Conservation (phyloP, 371 early-diverging fungal species). For the Dichotomocladium elegans region DNA sequence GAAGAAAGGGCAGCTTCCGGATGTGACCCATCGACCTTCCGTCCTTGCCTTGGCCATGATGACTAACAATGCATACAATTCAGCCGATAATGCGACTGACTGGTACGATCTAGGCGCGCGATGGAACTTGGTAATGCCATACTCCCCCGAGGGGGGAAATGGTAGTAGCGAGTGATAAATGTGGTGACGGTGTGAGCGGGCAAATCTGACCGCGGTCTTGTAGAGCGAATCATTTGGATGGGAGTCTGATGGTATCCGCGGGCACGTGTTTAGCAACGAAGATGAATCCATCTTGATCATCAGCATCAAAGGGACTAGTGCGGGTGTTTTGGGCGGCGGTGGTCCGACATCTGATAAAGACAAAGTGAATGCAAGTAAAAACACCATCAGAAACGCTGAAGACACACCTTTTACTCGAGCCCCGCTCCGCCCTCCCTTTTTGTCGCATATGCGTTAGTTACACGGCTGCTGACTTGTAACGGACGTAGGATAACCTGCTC, state of each 20-base stretch:
- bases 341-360: conserved; percentile 71
- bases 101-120: conserved; percentile 74
- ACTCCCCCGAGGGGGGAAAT: not conserved
- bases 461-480: not conserved
- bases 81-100: conserved; percentile 38
- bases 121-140: conserved; percentile 55
- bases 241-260: conserved; percentile 82
- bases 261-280: conserved; percentile 82
- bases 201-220: too few relatives aligned
- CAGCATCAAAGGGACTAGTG: conserved; percentile 90
- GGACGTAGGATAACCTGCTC: conserved; percentile 78
- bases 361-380: conserved; percentile 68
- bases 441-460: not conserved
- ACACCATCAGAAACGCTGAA: too few relatives aligned
- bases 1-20: conserved; percentile 45
- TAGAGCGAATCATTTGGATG: conserved; percentile 84
- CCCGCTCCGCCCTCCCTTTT: too few relatives aligned
- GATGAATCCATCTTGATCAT: conserved; percentile 71
- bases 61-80: conserved; percentile 71
- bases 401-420: too few relatives aligned
- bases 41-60: conserved; percentile 69
- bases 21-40: conserved; percentile 69
- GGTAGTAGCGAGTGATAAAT: too few relatives aligned
- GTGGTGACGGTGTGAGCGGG: too few relatives aligned
- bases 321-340: conserved; percentile 69